These are phyloP conservation scores for Vaucheria bursata DNA, from an alignment of 352 stramenopile species.

Conservation along the genomic window DNA sequence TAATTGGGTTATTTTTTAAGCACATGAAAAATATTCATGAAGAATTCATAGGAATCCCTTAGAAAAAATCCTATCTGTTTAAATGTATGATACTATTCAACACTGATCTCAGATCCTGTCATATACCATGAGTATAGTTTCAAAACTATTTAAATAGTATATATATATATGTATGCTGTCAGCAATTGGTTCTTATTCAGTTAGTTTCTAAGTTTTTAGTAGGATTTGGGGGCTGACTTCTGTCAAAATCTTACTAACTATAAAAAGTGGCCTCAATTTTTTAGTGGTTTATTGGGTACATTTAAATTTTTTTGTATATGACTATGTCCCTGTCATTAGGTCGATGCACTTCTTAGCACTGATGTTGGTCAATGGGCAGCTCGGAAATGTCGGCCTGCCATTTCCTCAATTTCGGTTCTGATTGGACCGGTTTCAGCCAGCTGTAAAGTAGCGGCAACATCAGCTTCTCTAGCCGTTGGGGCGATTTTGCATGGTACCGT, in stretches of 20 bases:
- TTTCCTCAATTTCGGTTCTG: slow-evolving; percentile 17
- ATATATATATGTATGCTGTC: too few species aligned
- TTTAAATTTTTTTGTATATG: background rate
- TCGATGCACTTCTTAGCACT: slow-evolving; percentile 33
- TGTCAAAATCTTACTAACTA: background rate
- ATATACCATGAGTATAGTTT: too few species aligned
- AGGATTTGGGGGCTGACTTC: too few species aligned
- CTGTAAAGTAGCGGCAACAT: slow-evolving; percentile 7
- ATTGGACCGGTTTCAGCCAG: slow-evolving; percentile 12
- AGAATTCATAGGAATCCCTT: too few species aligned
- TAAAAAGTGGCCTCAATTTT: background rate
- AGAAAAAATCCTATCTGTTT: too few species aligned
- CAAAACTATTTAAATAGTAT: too few species aligned
- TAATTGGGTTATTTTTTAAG: too few species aligned
- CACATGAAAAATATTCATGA: too few species aligned
- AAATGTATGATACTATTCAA: too few species aligned
- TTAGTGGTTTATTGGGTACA: background rate
- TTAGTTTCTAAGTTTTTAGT: too few species aligned
- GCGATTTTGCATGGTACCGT: slow-evolving; percentile 18
- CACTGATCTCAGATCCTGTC: too few species aligned
- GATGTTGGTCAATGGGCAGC: slow-evolving; percentile 27
- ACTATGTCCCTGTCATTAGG: slow-evolving; percentile 2
- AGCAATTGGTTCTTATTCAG: too few species aligned
- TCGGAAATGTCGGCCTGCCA: slow-evolving; percentile 18
- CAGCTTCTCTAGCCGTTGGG: slow-evolving; percentile 10